phyloP scores from a whole-genome alignment of 2,329 filamentous ascomycete species.

The Aureobasidium lini region DNA sequence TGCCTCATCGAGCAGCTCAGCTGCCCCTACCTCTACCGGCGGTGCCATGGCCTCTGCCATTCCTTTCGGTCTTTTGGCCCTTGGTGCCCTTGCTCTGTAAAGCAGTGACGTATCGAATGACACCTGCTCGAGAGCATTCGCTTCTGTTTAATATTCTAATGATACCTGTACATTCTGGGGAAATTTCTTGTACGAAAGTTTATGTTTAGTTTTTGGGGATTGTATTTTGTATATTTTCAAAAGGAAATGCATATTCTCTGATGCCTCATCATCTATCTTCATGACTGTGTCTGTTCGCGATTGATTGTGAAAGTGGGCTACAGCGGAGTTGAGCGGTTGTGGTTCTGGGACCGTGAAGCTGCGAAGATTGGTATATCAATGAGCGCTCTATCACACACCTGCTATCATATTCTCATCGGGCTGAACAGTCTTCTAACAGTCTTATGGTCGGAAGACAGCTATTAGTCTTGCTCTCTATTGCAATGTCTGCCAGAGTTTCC shows the following conservation, averaged over 20 bases:
- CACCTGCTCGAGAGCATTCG: neutral
- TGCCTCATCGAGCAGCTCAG: neutral
- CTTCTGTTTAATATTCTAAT: neutral
- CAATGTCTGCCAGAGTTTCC: too few relatives aligned
- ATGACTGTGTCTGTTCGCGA: too few relatives aligned
- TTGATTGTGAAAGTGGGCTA: too few relatives aligned
- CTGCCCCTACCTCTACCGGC: slow-evolving; percentile 13
- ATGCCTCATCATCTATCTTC: neutral
- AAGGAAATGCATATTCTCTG: neutral
- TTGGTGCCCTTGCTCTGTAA: slow-evolving; percentile 17
- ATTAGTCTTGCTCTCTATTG: too few relatives aligned
- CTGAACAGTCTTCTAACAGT: too few relatives aligned
- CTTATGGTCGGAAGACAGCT: too few relatives aligned
- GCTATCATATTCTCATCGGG: too few relatives aligned
- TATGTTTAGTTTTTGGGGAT: neutral
- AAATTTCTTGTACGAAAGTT: neutral
- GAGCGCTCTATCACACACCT: too few relatives aligned
- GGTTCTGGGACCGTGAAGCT: too few relatives aligned
- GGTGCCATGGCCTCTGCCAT: slow-evolving; percentile 14
- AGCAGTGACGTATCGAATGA: neutral
- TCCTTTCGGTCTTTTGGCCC: slow-evolving; percentile 16
- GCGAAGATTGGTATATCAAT: too few relatives aligned
- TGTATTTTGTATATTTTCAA: neutral
- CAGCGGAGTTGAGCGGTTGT: too few relatives aligned
- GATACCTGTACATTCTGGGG: neutral